Evolutionary conservation across 176 grass and related monocot species (phyloP).

Genomic region (Bromus sterilis): DNA sequence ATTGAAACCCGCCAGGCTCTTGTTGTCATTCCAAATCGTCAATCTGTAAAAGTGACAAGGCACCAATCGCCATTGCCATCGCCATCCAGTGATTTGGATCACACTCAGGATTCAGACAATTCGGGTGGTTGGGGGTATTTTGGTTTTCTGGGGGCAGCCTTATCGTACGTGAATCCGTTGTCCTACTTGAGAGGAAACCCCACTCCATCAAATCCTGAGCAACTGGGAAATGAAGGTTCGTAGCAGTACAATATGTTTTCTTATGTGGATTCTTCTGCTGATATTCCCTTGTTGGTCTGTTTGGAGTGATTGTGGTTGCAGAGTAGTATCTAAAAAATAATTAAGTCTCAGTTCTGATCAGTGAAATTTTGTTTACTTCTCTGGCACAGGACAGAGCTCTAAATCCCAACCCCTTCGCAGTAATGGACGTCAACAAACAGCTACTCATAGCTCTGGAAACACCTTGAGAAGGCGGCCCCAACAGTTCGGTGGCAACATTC

Average conservation of each 20-base stretch:
- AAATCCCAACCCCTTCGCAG: background rate
- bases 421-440: slow-evolving; percentile 18
- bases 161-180: slow-evolving; percentile 73
- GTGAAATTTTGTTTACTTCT: background rate
- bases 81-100: slow-evolving; percentile 7
- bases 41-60: slow-evolving; percentile 27
- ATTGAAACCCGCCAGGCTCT: slow-evolving; percentile 82
- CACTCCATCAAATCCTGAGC: slow-evolving; percentile 34
- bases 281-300: background rate
- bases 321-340: background rate
- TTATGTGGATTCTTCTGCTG: background rate
- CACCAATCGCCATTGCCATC: slow-evolving; percentile 18
- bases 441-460: slow-evolving; percentile 10
- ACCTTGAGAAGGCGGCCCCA: slow-evolving; percentile 20
- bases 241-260: slow-evolving; percentile 39
- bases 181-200: slow-evolving; percentile 58
- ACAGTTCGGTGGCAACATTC: slow-evolving; percentile 77
- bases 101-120: background rate
- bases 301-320: background rate
- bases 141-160: slow-evolving; percentile 46
- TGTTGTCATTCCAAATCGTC: slow-evolving; percentile 65
- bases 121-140: slow-evolving; percentile 51
- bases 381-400: slow-evolving; percentile 24
- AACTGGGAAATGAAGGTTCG: slow-evolving; percentile 12
- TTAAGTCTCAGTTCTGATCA: background rate